A percentile compares a stretch with the other conserved stretches of the same genome.
phyloP scores from a whole-genome alignment of 257 asterid species.

The Solanum virginianum region DNA sequence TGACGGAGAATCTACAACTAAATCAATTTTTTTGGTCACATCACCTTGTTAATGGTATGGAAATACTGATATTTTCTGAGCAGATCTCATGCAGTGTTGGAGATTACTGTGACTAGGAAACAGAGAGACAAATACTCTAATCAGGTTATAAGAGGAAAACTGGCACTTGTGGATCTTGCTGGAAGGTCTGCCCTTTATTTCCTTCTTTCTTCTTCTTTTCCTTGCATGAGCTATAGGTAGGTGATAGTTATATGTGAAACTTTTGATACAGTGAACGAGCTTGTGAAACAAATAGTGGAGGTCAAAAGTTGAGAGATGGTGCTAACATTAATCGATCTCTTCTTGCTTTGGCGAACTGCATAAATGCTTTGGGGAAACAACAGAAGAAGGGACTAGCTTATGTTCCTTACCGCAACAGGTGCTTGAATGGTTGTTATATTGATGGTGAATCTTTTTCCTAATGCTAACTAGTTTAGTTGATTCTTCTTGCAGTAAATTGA shows the following conservation, averaged over 20 bases:
- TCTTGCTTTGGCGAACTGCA: conserved; percentile 97
- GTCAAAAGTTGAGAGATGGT: conserved; percentile 94
- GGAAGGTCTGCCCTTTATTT: conserved; percentile 60
- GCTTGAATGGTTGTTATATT: conserved; percentile 1
- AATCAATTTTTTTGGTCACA: not conserved
- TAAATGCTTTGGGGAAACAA: conserved; percentile 90
- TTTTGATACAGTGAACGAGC: conserved; percentile 78
- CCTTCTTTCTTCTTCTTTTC: not conserved
- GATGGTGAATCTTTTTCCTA: not conserved
- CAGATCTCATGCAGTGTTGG: conserved; percentile 96
- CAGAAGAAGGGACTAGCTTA: conserved; percentile 96
- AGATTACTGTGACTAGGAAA: conserved; percentile 68
- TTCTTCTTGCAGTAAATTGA: conserved; percentile 64
- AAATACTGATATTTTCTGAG: conserved; percentile 4
- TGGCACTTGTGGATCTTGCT: conserved; percentile 96
- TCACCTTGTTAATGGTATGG: not conserved
- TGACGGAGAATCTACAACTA: not conserved
- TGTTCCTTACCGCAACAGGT: conserved; percentile 97
- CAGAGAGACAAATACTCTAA: conserved; percentile 53
- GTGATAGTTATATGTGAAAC: not conserved
- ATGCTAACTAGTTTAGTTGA: conserved; percentile 9
- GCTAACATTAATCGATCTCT: conserved; percentile 89
- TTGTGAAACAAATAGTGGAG: conserved; percentile 86
- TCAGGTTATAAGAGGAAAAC: conserved; percentile 80
- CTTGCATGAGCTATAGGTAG: conserved; percentile 5